Conservation (phyloP, 2,329 filamentous ascomycete genomes). For the Aspergillus sp. region DNA sequence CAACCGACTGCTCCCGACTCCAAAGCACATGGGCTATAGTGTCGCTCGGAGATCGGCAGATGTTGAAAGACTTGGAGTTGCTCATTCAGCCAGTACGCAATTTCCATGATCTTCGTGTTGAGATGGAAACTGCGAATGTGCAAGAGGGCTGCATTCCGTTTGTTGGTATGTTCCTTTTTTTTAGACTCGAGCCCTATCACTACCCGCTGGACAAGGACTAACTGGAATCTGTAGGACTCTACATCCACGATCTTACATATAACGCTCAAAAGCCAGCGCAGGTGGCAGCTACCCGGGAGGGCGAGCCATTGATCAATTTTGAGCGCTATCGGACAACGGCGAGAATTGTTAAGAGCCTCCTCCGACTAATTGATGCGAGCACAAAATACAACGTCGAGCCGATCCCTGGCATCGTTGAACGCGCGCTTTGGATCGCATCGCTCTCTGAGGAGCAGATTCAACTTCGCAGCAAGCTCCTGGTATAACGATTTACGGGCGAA, state of each 20-base stretch:
- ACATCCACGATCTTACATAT: conserved; percentile 66
- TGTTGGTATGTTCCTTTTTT: conserved; percentile 49
- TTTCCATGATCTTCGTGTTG: conserved; percentile 61
- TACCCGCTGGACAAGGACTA: not conserved
- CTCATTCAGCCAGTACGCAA: conserved; percentile 64
- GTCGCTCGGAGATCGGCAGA: conserved; percentile 52
- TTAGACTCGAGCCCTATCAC: not conserved
- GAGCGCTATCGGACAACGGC: conserved; percentile 66
- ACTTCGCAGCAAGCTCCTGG: conserved; percentile 44
- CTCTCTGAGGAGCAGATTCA: conserved; percentile 60
- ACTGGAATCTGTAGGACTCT: conserved; percentile 50
- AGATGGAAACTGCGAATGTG: conserved; percentile 62
- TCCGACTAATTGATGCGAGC: conserved; percentile 64
- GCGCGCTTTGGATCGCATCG: conserved; percentile 65
- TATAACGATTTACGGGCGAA: conserved; percentile 23
- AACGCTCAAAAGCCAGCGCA: conserved; percentile 66
- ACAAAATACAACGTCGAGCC: conserved; percentile 61
- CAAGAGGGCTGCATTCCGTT: conserved; percentile 67
- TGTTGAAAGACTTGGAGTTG: conserved; percentile 59
- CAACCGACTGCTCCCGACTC: conserved; percentile 58
- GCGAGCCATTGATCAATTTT: conserved; percentile 64
- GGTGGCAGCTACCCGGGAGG: conserved; percentile 44
- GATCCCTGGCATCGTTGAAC: conserved; percentile 58
- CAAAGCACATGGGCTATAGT: conserved; percentile 61
- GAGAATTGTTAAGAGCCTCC: conserved; percentile 62